Evolutionary conservation across 2,329 filamentous ascomycete species (phyloP), one percentile per base, ranked within the genome.

Genomic region (Thelonectria discophora): DNA sequence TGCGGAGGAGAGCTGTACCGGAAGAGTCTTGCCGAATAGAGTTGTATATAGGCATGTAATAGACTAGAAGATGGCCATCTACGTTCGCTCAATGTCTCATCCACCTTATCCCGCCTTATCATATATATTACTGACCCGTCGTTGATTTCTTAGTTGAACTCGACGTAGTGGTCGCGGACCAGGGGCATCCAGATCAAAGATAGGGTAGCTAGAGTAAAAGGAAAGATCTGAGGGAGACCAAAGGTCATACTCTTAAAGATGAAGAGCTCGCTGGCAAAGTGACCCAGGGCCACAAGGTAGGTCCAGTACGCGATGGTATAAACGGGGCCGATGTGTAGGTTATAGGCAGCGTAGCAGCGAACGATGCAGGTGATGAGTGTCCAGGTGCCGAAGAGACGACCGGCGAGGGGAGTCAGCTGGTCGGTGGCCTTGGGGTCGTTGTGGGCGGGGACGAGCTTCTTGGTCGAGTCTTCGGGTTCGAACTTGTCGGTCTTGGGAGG

Each of bases 1-100:
- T 94, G 93, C 65, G 91, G 88, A 3, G 93, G 93, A 15, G 87
- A 92, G 74, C 79, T 99, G 65, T 98, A 99, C 75, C 87, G 95
- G 66, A 93, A 90, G n/a, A 70, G 68, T 11, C 65, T 76, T 58
- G 65, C 69, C 61, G 65, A 68, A 60, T 45, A 55, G 47, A 60
- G 46, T n/a, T 50, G 46, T 62, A 57, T 55, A 50, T 66, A 30
- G 27, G 27, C 27, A 30, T 64, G 52, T n/a, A 57, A 47, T 47
- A 57, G 18, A 62, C 21, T 24, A 17, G 42, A 12, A 9, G 13
- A 52, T 30, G 27, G 5, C 34, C 37, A 39, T 20, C 42, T 21
- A 18, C 43, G 18, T 21, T 46, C 13, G 27, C 27, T 30, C 27
- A 20, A 27, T 46, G 10, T 24, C 21, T 27, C 21, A 5, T n/a